Base-by-base conservation (phyloP, 352 stramenopile genomes). In the Pythium monospermum region DNA sequence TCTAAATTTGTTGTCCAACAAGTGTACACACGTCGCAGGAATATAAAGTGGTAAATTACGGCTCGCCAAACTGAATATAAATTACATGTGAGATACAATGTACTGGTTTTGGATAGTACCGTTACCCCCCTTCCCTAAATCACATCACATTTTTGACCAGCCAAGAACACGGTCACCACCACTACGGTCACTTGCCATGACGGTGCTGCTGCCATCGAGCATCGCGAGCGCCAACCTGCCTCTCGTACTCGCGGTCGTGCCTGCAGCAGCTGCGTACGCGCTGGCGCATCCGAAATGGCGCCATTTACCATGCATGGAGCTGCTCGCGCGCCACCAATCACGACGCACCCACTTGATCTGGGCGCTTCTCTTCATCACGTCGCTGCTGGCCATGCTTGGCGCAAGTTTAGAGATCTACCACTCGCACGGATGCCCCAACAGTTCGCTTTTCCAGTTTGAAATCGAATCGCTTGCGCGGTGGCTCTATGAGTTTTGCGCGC, bases 141-240 rank as follows among this genome's bases (percentile, higher is more conserved):
- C 11, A 13, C 45, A 43, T 41, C 45, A n/a, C n/a, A n/a, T n/a
- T n/a, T n/a, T n/a, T n/a, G n/a, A n/a, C n/a, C n/a, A n/a, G n/a
- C n/a, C n/a, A n/a, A n/a, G n/a, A n/a, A n/a, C n/a, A n/a, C n/a
- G n/a, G n/a, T n/a, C n/a, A n/a, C n/a, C n/a, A n/a, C n/a, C n/a
- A n/a, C n/a, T n/a, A n/a, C n/a, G n/a, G n/a, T n/a, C n/a, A n/a
- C n/a, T n/a, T n/a, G n/a, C n/a, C 15, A 89, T 89, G 78, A 89
- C 78, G 22, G 78, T 89, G 61, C 59, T 87, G 56, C 59, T 89
- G 30, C 76, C 78, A 11, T 71, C 69, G 27, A 78, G 77, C 57
- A 60, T 90, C 40, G 79, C 79, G 13, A 60, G 79, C 43, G 63
- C 74, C 43, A 90, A 90, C 61, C 73, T 78, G 60, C 85, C 85